Conservation (phyloP, 371 early-diverging fungal genomes). For the Mucor circinelloides region DNA sequence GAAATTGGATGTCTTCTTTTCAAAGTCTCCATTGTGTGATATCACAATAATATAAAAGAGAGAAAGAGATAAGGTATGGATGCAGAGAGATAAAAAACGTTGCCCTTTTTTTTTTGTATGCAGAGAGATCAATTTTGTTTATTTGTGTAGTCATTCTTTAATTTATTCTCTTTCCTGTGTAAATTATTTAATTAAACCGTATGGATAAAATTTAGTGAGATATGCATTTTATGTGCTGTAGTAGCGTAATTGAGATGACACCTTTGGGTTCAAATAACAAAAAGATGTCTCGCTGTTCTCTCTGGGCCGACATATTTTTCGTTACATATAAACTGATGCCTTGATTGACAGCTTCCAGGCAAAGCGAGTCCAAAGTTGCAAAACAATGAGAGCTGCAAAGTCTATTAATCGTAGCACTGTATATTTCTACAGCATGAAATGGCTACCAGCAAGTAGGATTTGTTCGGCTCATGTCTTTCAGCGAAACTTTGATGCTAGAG, state of each 20-base stretch:
- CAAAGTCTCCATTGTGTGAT: constrained; percentile 18
- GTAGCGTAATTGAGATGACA: background rate
- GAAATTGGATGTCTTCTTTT: constrained; percentile 21
- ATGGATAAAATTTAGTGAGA: background rate
- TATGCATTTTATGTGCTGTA: background rate
- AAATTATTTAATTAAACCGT: constrained; percentile 2
- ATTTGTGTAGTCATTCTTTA: constrained; percentile 6
- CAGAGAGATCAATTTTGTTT: background rate
- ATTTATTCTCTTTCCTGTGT: background rate
- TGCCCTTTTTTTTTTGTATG: too few species aligned
- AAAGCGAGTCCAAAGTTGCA: too few species aligned
- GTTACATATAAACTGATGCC: too few species aligned
- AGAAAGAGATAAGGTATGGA: background rate
- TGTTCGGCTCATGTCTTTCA: too few species aligned
- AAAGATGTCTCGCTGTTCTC: background rate
- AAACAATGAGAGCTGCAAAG: too few species aligned
- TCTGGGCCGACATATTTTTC: background rate
- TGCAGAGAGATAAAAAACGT: too few species aligned
- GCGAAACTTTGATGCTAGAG: too few species aligned
- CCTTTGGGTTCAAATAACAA: background rate
- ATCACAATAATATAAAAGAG: background rate
- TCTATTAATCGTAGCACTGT: too few species aligned
- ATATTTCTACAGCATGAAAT: too few species aligned
- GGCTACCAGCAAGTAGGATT: too few species aligned
- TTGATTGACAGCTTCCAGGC: too few species aligned